Base-by-base conservation (phyloP, 1,139 yeast species). In the Candida sp. region DNA sequence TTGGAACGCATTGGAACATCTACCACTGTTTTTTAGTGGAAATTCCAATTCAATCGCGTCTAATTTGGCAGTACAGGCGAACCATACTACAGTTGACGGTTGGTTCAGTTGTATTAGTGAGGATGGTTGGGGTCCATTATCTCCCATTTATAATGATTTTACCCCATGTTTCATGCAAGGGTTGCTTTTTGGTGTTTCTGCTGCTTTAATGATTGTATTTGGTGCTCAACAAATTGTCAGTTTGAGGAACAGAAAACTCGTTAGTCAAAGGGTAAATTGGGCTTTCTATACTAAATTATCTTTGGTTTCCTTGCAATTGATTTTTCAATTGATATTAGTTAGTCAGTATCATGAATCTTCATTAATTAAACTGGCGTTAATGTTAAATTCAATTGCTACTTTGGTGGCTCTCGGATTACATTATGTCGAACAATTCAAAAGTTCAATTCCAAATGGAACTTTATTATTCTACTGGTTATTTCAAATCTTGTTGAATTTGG, bases 151-250 rank as follows among this genome's bases (percentile, higher is more conserved):
- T 53, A 79, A 79, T 40, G 95, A 86, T 55, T 75, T 89, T 45
- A 82, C 96, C 1, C 87, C 93, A 2, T 91, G 98, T 57, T 83
- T 91, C 56, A 70, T 85, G 35, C 87, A 86, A 54, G 97, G 96
- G 33, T 68, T 76, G 0, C 59, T 88, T 6, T 67, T 79, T 48
- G 77, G 81, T 33, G 42, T 73, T 1, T 63, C 82, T 1, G 79
- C 85, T 3, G 21, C 76, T 8, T 64, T 81, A 33, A 69, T 86
- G 64, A 55, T 90, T 3, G 36, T 79, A 0, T 65, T 75, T 36
- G 95, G 95, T 1, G 15, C 60, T 1, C 58, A 60, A 45, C 82
- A 78, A 49, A 55, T 83, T 5, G 46, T 70, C 44, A 45, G 35
- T 43, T 68, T 63, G 49, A 63, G 70, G 41, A 66, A 58, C 19